phyloP scores from a whole-genome alignment of 257 asterid species.

The Capsicum baccatum region DNA sequence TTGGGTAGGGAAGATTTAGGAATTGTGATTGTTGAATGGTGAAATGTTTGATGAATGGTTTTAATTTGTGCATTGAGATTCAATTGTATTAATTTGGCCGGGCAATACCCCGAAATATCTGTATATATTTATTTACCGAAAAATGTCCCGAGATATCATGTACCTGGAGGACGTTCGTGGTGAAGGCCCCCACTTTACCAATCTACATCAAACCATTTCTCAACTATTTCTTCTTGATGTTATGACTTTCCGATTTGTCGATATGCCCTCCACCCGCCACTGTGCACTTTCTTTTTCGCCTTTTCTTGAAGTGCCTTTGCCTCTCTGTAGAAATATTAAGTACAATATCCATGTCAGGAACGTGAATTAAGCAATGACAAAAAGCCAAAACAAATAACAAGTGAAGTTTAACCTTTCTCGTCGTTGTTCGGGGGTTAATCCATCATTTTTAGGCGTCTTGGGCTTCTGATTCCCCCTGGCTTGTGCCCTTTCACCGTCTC shows the following conservation, averaged over 20 bases:
- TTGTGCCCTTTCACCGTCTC: constrained; percentile 87
- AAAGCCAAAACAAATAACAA: background rate
- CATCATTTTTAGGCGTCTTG: constrained; percentile 58
- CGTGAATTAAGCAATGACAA: background rate
- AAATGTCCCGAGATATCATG: too few relatives aligned
- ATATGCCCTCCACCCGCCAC: constrained; percentile 41
- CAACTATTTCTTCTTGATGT: constrained; percentile 50
- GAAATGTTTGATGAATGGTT: too few relatives aligned
- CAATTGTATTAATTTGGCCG: too few relatives aligned
- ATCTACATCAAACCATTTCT: constrained; percentile 11
- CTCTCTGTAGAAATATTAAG: constrained; percentile 51
- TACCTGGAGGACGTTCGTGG: too few relatives aligned
- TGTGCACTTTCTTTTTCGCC: constrained; percentile 63
- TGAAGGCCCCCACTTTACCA: background rate
- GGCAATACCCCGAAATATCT: too few relatives aligned
- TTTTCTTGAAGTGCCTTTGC: constrained; percentile 87
- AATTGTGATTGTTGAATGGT: too few relatives aligned
- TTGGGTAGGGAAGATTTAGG: too few relatives aligned
- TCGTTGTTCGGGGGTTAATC: constrained; percentile 87
- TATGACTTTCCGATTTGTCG: constrained; percentile 31
- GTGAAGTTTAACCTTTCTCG: constrained; percentile 58
- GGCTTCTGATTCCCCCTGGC: constrained; percentile 61
- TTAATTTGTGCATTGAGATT: too few relatives aligned
- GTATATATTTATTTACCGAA: too few relatives aligned
- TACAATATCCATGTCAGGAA: background rate